Evolutionary conservation across 2,329 filamentous ascomycete species (phyloP).

Genomic region (Ceratocystis variospora): DNA sequence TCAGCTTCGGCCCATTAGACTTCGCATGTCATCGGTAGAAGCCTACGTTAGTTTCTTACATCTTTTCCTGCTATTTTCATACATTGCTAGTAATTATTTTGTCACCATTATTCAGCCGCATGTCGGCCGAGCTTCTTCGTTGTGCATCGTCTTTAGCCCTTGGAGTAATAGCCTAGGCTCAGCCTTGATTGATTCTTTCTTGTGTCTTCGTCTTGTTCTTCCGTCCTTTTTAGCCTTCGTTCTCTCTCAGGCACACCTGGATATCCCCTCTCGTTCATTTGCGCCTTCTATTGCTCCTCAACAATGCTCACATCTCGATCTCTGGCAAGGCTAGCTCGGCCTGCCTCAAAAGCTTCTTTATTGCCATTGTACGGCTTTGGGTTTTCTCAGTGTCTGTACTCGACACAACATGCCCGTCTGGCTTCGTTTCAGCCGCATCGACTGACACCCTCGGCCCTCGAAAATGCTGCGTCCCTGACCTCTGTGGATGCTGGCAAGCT

Average conservation of each 20-base stretch:
- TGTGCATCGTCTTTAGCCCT: not conserved
- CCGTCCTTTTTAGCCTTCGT: not conserved
- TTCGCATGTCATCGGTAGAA: not conserved
- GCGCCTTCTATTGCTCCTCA: not conserved
- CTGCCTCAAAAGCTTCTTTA: not conserved
- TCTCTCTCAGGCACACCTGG: not conserved
- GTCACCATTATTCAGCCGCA: not conserved
- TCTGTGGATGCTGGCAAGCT: conserved; percentile 14
- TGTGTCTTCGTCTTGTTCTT: not conserved
- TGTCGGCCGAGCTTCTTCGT: not conserved
- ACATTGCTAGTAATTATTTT: not conserved
- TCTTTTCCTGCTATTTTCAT: not conserved
- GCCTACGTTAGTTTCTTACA: not conserved
- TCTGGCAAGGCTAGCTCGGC: conserved; percentile 10
- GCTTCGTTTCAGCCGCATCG: conserved; percentile 16
- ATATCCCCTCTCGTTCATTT: not conserved
- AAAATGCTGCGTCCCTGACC: conserved; percentile 6
- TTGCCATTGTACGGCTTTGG: not conserved
- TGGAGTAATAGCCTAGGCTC: not conserved
- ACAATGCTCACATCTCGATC: conserved; percentile 10
- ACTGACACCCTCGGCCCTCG: conserved; percentile 9
- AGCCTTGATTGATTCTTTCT: not conserved
- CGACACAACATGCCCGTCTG: not conserved
- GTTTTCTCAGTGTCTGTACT: conserved; percentile 2
- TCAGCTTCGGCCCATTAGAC: not conserved